Percentiles rank a stretch among this genome's conserved stretches.
Conservation (phyloP, 1,284 basidiomycete genomes). For the Cutaneotrichosporon dermatis region DNA sequence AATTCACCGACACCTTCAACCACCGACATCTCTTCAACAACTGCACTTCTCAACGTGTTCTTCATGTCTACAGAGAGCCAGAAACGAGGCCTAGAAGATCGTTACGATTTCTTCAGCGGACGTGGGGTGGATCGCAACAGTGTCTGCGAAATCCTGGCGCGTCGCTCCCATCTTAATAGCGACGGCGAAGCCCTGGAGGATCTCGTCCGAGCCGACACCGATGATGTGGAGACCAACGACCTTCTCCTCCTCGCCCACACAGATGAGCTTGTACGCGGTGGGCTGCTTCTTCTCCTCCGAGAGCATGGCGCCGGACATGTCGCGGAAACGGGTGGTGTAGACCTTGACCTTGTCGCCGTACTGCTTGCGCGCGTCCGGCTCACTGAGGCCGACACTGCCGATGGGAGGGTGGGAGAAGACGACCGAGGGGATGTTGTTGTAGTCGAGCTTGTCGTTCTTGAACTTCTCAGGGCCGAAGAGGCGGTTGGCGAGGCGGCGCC, state of each 20-base stretch:
- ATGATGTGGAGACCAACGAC: slow-evolving; percentile 94
- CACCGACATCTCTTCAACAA: no score
- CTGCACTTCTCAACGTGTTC: no score
- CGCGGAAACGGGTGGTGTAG: slow-evolving; percentile 71
- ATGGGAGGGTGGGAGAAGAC: slow-evolving; percentile 96
- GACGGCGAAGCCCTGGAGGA: slow-evolving; percentile 83
- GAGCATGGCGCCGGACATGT: slow-evolving; percentile 83
- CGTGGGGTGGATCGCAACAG: slow-evolving; percentile 72
- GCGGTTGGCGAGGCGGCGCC: slow-evolving; percentile 79
- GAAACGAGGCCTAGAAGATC: slow-evolving; percentile 11
- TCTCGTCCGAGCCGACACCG: slow-evolving; percentile 83
- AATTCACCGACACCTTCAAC: no score
- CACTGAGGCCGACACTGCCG: slow-evolving; percentile 86
- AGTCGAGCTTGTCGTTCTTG: slow-evolving; percentile 82
- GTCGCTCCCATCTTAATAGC: slow-evolving; percentile 92
- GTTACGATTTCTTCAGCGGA: slow-evolving; percentile 49
- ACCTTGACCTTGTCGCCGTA: slow-evolving; percentile 85
- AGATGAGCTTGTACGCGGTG: slow-evolving; percentile 86
- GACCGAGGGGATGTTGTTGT: slow-evolving; percentile 86
- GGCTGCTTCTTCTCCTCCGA: slow-evolving; percentile 83
- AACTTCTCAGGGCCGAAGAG: slow-evolving; percentile 80
- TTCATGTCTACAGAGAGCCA: no score
- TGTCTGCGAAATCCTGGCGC: slow-evolving; percentile 79
- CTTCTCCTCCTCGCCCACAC: slow-evolving; percentile 79
- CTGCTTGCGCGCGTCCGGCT: slow-evolving; percentile 79